Evolutionary conservation across 176 grass and related monocot species (phyloP), one percentile per base, ranked within the genome.

Genomic region (Zea luxurians): DNA sequence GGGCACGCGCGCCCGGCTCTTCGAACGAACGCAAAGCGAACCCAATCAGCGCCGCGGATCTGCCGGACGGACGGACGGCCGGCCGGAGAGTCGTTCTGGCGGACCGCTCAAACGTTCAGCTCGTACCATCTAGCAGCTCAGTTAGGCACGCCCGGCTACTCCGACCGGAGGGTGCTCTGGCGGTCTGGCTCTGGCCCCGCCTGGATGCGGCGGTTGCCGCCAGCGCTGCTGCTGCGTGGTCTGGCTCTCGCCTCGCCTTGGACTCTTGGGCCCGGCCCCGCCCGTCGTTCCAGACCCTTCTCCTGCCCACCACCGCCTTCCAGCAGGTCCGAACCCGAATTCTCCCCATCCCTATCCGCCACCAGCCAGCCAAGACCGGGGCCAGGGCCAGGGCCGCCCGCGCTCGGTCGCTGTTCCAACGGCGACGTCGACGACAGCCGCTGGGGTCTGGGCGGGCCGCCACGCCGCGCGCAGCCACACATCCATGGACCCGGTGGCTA

Each of bases 391-490:
- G 41, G 41, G 41, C 41, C 1, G 0, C 1, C 45, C 13, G 21
- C 0, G 2, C 44, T 13, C 44, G 46, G 1, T 27, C 27, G 27
- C 61, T 64, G 62, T 65, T 47, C 43, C 59, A 52, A 44, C 59
- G 8, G 20, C 44, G 54, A 43, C 45, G 67, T 55, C 78, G 79
- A 74, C 60, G 27, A 27, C 27, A 55, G 37, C 49, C 2, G 12
- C 48, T 0, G 20, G 8, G 5, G 27, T 5, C n/a, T 36, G 27
- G 27, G 27, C 27, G 27, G 20, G 50, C 80, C 80, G 70, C 70
- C 80, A 74, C 70, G 80, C 2, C 48, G 47, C 80, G 47, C 43
- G 8, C 61, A 40, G 61, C 80, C 70, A 82, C 80, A 74, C 80
- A 2, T 45, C 18, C 21, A 2, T 13, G 11, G 1, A 0, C 0